These are phyloP conservation scores for Penicillium janthinellum DNA, from an alignment of 2,329 filamentous ascomycete species.

Conservation along the genomic window DNA sequence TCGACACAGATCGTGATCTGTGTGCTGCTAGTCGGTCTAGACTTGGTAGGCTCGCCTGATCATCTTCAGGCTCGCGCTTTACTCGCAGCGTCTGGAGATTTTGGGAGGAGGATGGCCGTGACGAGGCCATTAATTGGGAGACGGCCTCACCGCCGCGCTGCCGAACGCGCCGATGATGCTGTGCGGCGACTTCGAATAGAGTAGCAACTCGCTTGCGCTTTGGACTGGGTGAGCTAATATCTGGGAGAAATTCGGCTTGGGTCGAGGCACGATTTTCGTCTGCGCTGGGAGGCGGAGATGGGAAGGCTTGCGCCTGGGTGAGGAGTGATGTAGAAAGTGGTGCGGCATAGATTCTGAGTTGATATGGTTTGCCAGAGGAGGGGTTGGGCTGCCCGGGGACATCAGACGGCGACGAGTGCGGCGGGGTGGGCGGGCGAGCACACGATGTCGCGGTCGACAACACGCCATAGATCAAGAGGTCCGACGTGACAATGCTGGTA, in stretches of 20 bases:
- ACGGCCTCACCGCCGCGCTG: slow-evolving; percentile 44
- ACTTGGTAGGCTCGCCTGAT: slow-evolving; percentile 24
- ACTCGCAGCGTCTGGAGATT: slow-evolving; percentile 36
- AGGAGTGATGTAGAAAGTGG: slow-evolving; percentile 40
- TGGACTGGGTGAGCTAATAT: slow-evolving; percentile 42
- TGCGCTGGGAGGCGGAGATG: slow-evolving; percentile 35
- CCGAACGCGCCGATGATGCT: slow-evolving; percentile 44
- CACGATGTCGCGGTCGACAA: slow-evolving; percentile 34
- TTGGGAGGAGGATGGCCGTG: slow-evolving; percentile 31
- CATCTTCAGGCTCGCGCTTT: slow-evolving; percentile 42
- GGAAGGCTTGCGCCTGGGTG: slow-evolving; percentile 36
- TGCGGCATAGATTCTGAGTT: slow-evolving; percentile 42
- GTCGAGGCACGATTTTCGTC: slow-evolving; percentile 12
- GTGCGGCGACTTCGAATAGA: slow-evolving; percentile 45
- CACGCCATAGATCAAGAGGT: slow-evolving; percentile 44
- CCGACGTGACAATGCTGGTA: slow-evolving; percentile 31
- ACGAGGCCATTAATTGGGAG: slow-evolving; percentile 43
- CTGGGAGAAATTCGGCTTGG: slow-evolving; percentile 41
- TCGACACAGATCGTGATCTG: slow-evolving; percentile 38
- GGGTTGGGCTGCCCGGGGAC: slow-evolving; percentile 14
- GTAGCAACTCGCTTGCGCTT: slow-evolving; percentile 48
- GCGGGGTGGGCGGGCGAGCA: slow-evolving; percentile 39
- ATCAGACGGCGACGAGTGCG: slow-evolving; percentile 36
- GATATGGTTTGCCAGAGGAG: slow-evolving; percentile 22
- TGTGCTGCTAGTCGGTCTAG: slow-evolving; percentile 33